Conservation (phyloP, 2,329 filamentous ascomycete genomes). For the Harringtonia lauricola region DNA sequence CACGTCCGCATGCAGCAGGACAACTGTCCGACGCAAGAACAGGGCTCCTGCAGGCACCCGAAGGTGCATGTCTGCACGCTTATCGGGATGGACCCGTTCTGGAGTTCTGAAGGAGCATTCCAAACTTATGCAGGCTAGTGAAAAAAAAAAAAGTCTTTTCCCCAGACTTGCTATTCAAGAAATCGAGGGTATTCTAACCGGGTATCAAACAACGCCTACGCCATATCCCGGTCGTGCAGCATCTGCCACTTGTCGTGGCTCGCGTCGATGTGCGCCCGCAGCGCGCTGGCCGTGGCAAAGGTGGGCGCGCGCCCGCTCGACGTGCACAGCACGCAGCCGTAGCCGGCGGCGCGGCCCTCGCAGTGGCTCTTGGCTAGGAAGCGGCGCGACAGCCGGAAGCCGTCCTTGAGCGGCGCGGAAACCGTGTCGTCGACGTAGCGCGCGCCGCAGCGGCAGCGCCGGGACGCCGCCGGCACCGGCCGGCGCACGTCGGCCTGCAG, state of each 20-base stretch:
- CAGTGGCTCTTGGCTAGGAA: constrained; percentile 31
- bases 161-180: not conserved
- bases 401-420: constrained; percentile 26
- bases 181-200: not conserved
- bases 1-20: no score
- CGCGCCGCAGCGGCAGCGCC: constrained; percentile 24
- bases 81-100: no score
- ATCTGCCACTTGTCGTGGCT: constrained; percentile 31
- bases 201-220: constrained; percentile 1
- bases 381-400: constrained; percentile 25
- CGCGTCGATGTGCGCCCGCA: constrained; percentile 24
- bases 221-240: constrained; percentile 26
- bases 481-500: constrained; percentile 24
- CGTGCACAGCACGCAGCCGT: constrained; percentile 28
- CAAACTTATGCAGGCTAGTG: no score
- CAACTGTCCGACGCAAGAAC: no score
- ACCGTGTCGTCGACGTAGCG: constrained; percentile 13
- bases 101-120: no score
- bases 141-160: no score
- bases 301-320: constrained; percentile 23
- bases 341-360: constrained; percentile 14
- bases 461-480: constrained; percentile 15
- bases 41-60: no score
- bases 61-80: no score
- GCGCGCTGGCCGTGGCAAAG: constrained; percentile 18